A percentile compares a stretch with the other conserved stretches of the same genome.
phyloP scores from a whole-genome alignment of 129 eudicot species.

The Silybum marianum region DNA sequence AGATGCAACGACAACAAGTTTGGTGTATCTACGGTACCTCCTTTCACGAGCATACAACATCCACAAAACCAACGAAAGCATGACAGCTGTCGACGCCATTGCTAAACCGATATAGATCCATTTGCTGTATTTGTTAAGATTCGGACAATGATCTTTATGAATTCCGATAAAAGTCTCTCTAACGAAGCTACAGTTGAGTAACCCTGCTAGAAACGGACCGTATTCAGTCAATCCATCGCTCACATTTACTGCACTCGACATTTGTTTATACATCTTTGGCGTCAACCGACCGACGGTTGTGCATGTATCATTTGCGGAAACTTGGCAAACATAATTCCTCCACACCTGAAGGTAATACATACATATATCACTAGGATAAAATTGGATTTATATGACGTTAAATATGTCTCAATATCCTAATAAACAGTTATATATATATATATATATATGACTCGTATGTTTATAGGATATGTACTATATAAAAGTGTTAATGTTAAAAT shows the following conservation, averaged over 20 bases:
- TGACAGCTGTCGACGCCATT: conserved; percentile 65
- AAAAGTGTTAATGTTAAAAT: neutral
- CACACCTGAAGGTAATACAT: conserved; percentile 54
- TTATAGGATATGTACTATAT: neutral
- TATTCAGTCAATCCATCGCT: conserved; percentile 61
- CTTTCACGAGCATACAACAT: conserved; percentile 68
- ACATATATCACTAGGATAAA: neutral
- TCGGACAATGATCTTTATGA: conserved; percentile 61
- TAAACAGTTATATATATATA: too few species aligned
- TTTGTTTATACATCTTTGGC: conserved; percentile 62
- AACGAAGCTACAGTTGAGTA: conserved; percentile 66
- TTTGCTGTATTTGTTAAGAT: conserved; percentile 45
- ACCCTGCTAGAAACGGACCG: conserved; percentile 54
- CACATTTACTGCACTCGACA: conserved; percentile 58
- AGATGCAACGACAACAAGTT: conserved; percentile 36
- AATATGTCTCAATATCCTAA: neutral
- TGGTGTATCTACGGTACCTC: conserved; percentile 64
- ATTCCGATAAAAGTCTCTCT: conserved; percentile 61
- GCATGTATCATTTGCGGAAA: conserved; percentile 51
- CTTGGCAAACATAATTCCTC: conserved; percentile 66
- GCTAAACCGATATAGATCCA: conserved; percentile 73
- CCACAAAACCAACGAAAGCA: conserved; percentile 82
- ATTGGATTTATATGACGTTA: neutral
- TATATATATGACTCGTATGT: neutral
- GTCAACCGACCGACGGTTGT: conserved; percentile 73